Base-by-base conservation (phyloP, 352 stramenopile genomes). In the Pythium oligandrum region DNA sequence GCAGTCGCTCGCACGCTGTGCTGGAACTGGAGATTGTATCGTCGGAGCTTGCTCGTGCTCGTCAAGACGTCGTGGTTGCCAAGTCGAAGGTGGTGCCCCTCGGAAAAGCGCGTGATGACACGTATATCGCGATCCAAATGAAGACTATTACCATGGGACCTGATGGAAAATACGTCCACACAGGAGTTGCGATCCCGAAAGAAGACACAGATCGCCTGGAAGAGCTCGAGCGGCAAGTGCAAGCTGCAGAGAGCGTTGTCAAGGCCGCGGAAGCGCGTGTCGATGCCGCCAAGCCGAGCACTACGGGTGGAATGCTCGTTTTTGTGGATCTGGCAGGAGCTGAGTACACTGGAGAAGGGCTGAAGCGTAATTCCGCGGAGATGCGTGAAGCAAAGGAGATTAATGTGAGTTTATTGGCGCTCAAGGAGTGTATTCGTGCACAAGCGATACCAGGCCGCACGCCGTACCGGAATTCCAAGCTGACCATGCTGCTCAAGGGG, bases 11-110 rank as follows among this genome's bases (percentile, higher is more conserved):
- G 4, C 71, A 82, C 48, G 74, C 71, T 2, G 57, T 85, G 2
- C 40, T 84, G 0, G 71, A 84, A 62, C 55, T 84, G n/a, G 74
- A 84, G 46, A 64, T 84, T 32, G 74, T 84, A 44, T 78, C 71
- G 3, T 31, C 48, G 0, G 63, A 58, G 43, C 59, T 85, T 1
- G 64, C 73, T 8, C n/a, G 48, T 30, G 64, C 71, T 4, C 66
- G 74, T 1, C 30, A 59, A 11, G 56, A 67, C 35, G 48, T 79
- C 3, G 64, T 52, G 0, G 40, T 66, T 4, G 70, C 68, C 30
- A 51, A 78, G 43, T 64, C 74, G 6, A 61, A 43, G 6, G 63
- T 85, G 2, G 69, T 75, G 44, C 74, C 70, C 0, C 4, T 73
- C 2, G 74, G 74, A 4, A 79, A 85, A 51, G 69, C 69, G 11